Evolutionary conservation across 441 rosid species (phyloP).

Genomic region (Isatis lusitanica): DNA sequence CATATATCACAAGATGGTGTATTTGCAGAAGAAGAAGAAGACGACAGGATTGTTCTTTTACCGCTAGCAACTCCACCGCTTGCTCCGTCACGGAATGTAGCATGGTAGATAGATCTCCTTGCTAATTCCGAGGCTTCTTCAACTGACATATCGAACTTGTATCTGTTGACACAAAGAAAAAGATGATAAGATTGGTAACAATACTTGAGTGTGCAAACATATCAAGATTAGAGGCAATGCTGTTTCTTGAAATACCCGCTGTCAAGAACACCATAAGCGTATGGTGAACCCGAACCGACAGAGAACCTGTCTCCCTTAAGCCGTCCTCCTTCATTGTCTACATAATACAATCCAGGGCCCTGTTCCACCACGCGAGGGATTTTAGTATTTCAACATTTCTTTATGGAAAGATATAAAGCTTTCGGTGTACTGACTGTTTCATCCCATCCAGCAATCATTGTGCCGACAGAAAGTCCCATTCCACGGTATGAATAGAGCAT

Average conservation of each 20-base stretch:
- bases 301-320: slow-evolving; percentile 86
- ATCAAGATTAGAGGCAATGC: neutral
- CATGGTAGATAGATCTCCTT: slow-evolving; percentile 90
- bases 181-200: neutral
- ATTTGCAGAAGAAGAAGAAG: neutral
- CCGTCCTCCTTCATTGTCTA: slow-evolving; percentile 97
- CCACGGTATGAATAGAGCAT: slow-evolving; percentile 93
- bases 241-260: slow-evolving; percentile 54
- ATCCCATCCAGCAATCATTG: slow-evolving; percentile 99
- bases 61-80: slow-evolving; percentile 99
- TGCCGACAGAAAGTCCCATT: slow-evolving; percentile 96
- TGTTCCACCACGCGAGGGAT: slow-evolving; percentile 8
- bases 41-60: slow-evolving; percentile 33
- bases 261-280: slow-evolving; percentile 91
- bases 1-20: neutral
- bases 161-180: slow-evolving; percentile 42
- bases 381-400: neutral
- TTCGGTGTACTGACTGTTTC: slow-evolving; percentile 62
- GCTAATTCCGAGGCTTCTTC: slow-evolving; percentile 95
- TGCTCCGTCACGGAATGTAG: slow-evolving; percentile 95
- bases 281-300: slow-evolving; percentile 96
- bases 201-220: neutral
- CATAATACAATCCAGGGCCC: slow-evolving; percentile 96
- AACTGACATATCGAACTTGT: slow-evolving; percentile 71
- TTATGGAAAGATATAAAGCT: neutral